Evolutionary conservation across 2,329 filamentous ascomycete genomes (phyloP).

Genomic region (Nannizziopsis barbatae): DNA sequence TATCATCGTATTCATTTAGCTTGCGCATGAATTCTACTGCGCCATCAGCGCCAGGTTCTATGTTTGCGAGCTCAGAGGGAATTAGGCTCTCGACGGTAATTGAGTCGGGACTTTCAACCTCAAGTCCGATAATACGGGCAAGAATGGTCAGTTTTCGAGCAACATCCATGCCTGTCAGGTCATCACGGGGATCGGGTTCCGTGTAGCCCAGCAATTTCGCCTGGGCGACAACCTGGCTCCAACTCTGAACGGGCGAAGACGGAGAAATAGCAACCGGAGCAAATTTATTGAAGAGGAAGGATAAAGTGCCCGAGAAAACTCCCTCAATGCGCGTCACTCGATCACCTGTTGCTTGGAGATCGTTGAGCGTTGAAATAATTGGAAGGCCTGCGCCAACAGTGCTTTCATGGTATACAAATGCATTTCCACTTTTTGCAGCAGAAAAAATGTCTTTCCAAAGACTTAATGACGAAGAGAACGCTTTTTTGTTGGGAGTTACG

Average conservation of each 20-base stretch:
- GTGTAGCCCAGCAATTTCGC: slow-evolving; percentile 90
- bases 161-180: slow-evolving; percentile 78
- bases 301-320: slow-evolving; percentile 95
- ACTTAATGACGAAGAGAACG: slow-evolving; percentile 69
- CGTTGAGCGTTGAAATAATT: slow-evolving; percentile 83
- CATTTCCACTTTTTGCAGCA: slow-evolving; percentile 50
- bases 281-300: slow-evolving; percentile 96
- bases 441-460: slow-evolving; percentile 82
- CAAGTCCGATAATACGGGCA: slow-evolving; percentile 70
- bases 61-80: slow-evolving; percentile 70
- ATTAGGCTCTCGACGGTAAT: slow-evolving; percentile 95
- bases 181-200: slow-evolving; percentile 75
- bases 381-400: slow-evolving; percentile 89
- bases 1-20: slow-evolving; percentile 69
- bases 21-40: slow-evolving; percentile 77
- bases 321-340: slow-evolving; percentile 86
- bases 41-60: slow-evolving; percentile 42
- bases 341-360: slow-evolving; percentile 89
- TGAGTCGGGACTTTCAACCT: slow-evolving; percentile 68
- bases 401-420: slow-evolving; percentile 88
- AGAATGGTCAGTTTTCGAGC: slow-evolving; percentile 95
- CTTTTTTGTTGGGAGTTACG: slow-evolving; percentile 97
- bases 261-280: slow-evolving; percentile 60
- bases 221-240: slow-evolving; percentile 83
- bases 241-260: slow-evolving; percentile 47